Conservation (phyloP, 1,139 yeast genomes). For the Pichia sp. region DNA sequence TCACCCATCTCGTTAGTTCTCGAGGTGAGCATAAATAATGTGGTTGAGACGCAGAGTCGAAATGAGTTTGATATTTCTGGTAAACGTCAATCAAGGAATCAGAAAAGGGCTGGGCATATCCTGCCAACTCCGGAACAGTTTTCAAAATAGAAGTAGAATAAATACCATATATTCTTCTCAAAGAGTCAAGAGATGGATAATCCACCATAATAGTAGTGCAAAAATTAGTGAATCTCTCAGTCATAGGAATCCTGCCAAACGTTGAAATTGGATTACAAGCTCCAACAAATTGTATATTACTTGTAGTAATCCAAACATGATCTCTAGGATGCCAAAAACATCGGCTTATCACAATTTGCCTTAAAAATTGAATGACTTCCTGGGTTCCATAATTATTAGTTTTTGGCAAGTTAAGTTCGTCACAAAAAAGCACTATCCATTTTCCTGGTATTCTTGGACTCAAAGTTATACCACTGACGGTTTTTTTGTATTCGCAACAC, state of each 20-base stretch:
- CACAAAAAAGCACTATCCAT: constrained; percentile 84
- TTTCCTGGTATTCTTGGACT: constrained; percentile 62
- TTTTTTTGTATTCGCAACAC: constrained; percentile 58
- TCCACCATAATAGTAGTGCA: constrained; percentile 69
- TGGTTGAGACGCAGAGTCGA: constrained; percentile 38
- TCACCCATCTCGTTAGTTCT: constrained; percentile 83
- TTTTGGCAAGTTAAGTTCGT: constrained; percentile 83
- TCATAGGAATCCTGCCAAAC: constrained; percentile 62
- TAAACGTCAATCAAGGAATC: constrained; percentile 68
- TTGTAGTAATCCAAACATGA: constrained; percentile 63
- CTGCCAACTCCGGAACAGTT: constrained; percentile 58
- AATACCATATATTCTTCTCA: constrained; percentile 62
- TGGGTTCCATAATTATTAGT: constrained; percentile 76
- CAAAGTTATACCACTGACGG: constrained; percentile 49
- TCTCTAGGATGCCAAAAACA: constrained; percentile 75
- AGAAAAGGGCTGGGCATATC: constrained; percentile 51
- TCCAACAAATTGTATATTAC: constrained; percentile 77
- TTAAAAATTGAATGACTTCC: constrained; percentile 63
- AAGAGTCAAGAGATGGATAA: constrained; percentile 67
- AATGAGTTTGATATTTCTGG: constrained; percentile 38
- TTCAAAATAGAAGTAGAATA: constrained; percentile 58
- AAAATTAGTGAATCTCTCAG: constrained; percentile 68
- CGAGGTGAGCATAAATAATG: constrained; percentile 87
- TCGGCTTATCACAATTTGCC: constrained; percentile 67
- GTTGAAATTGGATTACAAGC: constrained; percentile 92